Evolutionary conservation across 192 early-diverging fungal species (phyloP), one percentile per base, ranked within the genome.

Genomic region (Paraglomus occultum): DNA sequence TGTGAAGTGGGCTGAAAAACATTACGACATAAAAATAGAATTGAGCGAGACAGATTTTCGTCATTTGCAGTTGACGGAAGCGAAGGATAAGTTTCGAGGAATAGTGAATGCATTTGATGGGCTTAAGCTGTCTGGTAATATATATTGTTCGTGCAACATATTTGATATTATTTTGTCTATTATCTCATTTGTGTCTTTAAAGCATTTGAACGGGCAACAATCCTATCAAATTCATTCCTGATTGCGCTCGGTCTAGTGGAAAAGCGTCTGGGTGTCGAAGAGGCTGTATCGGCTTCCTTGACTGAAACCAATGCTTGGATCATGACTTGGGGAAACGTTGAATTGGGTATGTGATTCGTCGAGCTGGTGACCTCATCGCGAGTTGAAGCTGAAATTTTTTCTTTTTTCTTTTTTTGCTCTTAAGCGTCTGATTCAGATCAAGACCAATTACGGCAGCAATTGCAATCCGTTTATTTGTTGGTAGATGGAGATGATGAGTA

Each of bases 191-290:
- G 3, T 31, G 31, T 31, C 3, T 31, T 31, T 31, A 31, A 31
- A 31, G 95, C 92, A 1, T 94, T 99, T 72, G 96, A 99, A 71
- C 85, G 87, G 64, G 91, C 90, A 1, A 90, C 90, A 0, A 80
- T 96, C 84, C 82, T 80, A 11, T 84, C 91, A 67, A 99, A 97
- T 80, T 94, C 92, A 38, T 95, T 95, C 77, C 78, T 99, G 57
- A 90, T 96, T 57, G 92, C 85, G 6, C 79, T 97, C 11, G 93
- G 92, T 17, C 76, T 99, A 18, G 84, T 94, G n/a, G 85, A 94
- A 71, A 77, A 85, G 50, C 82, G 70, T 6, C 69, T 97, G 48
- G 79, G 83, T 4, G 94, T 87, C 0, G 91, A 95, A 66, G 70
- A 88, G 20, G 95, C 92, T 7, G 87, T 88, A 45, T 64, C 66